phyloP scores from a whole-genome alignment of 1,284 basidiomycete species.

The Microbotryum intermedium region DNA sequence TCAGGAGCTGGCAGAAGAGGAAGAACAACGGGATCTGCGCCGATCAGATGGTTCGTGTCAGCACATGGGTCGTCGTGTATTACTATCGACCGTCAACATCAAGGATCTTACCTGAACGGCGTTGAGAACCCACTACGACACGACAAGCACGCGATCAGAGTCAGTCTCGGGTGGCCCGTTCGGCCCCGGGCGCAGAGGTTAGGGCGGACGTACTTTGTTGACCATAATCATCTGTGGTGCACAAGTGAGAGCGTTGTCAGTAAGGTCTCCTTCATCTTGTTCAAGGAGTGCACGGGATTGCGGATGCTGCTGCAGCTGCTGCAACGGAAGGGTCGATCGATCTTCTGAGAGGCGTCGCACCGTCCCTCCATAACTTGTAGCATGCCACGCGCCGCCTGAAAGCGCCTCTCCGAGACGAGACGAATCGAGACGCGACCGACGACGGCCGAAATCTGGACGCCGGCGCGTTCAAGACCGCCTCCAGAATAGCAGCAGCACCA shows the following conservation, averaged over 20 bases:
- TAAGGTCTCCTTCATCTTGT: neutral
- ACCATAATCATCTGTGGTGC: slow-evolving; percentile 33
- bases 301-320: neutral
- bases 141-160: slow-evolving; percentile 46
- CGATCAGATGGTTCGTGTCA: slow-evolving; percentile 49
- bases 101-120: slow-evolving; percentile 21
- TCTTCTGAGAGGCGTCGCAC: no score
- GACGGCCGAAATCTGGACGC: neutral
- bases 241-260: neutral
- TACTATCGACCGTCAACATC: neutral
- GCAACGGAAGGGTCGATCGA: neutral
- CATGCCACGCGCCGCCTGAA: neutral
- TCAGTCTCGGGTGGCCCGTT: neutral
- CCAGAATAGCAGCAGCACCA: neutral
- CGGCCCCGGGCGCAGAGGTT: neutral
- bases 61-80: slow-evolving; percentile 66
- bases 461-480: neutral
- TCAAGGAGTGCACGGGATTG: no score
- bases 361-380: neutral
- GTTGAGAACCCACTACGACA: slow-evolving; percentile 28
- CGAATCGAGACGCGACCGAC: slow-evolving; percentile 36
- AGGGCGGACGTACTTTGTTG: slow-evolving; percentile 28
- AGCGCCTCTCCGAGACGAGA: slow-evolving; percentile 45
- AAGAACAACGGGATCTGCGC: slow-evolving; percentile 63
- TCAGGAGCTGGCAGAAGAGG: slow-evolving; percentile 66